These are phyloP conservation scores for Rachicladosporium sp. DNA, from an alignment of 2,329 filamentous ascomycete species.

Conservation along the genomic window DNA sequence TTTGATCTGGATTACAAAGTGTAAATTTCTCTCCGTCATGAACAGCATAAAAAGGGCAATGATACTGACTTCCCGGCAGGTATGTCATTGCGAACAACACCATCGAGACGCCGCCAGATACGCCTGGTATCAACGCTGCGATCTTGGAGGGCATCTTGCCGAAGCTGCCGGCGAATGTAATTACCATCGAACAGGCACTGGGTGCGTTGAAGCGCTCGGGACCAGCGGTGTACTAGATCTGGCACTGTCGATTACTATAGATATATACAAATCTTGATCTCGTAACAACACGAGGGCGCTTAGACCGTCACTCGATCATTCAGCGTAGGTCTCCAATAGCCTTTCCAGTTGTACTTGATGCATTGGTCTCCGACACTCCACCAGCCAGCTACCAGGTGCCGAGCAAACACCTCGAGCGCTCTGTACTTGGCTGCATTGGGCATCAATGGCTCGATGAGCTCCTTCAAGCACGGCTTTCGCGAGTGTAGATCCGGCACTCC, in stretches of 20 bases:
- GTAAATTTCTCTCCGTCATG: constrained; percentile 19
- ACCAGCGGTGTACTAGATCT: constrained; percentile 14
- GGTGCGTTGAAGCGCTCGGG: constrained; percentile 17
- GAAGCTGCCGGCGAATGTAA: constrained; percentile 20
- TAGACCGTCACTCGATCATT: no score
- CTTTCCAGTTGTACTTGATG: constrained; percentile 52
- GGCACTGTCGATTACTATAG: no score
- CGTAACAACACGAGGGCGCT: no score
- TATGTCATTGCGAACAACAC: constrained; percentile 23
- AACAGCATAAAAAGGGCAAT: background rate
- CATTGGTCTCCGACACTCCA: constrained; percentile 68
- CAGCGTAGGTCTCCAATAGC: constrained; percentile 31
- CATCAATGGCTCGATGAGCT: constrained; percentile 46
- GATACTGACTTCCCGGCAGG: constrained; percentile 6
- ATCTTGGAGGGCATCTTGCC: constrained; percentile 20
- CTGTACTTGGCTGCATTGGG: constrained; percentile 32
- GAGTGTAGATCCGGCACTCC: constrained; percentile 67
- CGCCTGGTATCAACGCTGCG: constrained; percentile 15
- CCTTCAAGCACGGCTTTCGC: constrained; percentile 60
- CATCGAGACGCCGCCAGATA: constrained; percentile 17
- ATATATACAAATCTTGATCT: no score
- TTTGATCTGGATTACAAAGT: constrained; percentile 35
- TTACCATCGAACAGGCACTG: constrained; percentile 22
- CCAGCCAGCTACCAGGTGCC: constrained; percentile 63
- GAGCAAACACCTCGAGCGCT: constrained; percentile 65